Evolutionary conservation across 805 yeast species (phyloP).

Genomic region (Millerago galiae): DNA sequence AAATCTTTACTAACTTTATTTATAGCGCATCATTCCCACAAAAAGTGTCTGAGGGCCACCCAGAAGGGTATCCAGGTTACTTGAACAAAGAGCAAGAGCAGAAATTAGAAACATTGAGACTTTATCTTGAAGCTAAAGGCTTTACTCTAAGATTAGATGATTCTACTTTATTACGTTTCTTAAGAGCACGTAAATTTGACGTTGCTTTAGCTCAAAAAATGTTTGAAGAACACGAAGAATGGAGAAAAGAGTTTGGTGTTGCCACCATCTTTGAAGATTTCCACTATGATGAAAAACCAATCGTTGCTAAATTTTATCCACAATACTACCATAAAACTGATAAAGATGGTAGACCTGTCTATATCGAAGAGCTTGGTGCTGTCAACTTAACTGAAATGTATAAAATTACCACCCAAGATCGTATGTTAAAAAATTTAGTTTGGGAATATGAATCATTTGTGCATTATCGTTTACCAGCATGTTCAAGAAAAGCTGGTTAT

Average conservation of each 20-base stretch:
- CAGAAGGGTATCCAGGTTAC: constrained; percentile 78
- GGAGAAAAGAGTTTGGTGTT: constrained; percentile 86
- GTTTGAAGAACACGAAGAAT: constrained; percentile 82
- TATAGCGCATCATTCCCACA: constrained; percentile 58
- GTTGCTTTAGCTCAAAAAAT: constrained; percentile 69
- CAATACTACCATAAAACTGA: constrained; percentile 97
- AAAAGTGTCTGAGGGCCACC: constrained; percentile 50
- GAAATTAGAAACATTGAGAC: constrained; percentile 52
- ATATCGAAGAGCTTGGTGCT: constrained; percentile 87
- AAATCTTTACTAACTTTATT: constrained; percentile 4
- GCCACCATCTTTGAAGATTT: constrained; percentile 83
- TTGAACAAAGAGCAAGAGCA: constrained; percentile 62
- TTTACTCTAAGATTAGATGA: constrained; percentile 80
- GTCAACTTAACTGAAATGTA: constrained; percentile 88
- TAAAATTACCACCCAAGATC: constrained; percentile 88
- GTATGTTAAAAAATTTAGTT: constrained; percentile 92
- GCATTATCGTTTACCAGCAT: constrained; percentile 82
- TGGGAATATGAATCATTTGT: constrained; percentile 97
- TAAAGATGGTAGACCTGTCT: constrained; percentile 94
- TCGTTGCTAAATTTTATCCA: constrained; percentile 86
- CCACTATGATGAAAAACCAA: constrained; percentile 87
- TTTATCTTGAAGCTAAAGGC: constrained; percentile 53
- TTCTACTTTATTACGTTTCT: constrained; percentile 74
- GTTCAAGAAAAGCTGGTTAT: constrained; percentile 73
- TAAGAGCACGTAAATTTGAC: constrained; percentile 94